Conservation (phyloP, 2,329 filamentous ascomycete genomes). For the Cordyceps pruinosa region DNA sequence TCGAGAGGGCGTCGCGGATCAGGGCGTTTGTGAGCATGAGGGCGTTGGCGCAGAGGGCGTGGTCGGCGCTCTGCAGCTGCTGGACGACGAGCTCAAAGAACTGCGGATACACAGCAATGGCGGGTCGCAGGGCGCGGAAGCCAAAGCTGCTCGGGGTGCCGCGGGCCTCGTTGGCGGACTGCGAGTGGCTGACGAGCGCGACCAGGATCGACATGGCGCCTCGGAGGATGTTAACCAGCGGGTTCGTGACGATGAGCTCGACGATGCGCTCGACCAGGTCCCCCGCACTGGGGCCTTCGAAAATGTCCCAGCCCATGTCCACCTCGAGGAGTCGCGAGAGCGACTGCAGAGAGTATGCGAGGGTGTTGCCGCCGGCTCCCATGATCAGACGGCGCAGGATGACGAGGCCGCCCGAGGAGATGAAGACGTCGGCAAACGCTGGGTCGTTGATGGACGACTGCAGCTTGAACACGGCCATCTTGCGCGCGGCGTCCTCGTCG, state of each 20-base stretch:
- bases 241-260: slow-evolving; percentile 88
- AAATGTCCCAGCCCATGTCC: slow-evolving; percentile 95
- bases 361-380: slow-evolving; percentile 80
- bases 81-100: slow-evolving; percentile 93
- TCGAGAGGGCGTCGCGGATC: slow-evolving; percentile 82
- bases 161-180: slow-evolving; percentile 40
- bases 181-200: slow-evolving; percentile 81
- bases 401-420: slow-evolving; percentile 76
- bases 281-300: slow-evolving; percentile 54
- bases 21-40: slow-evolving; percentile 92
- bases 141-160: slow-evolving; percentile 61
- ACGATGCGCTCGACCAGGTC: slow-evolving; percentile 73
- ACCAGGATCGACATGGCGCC: slow-evolving; percentile 96
- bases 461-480: slow-evolving; percentile 98
- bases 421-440: slow-evolving; percentile 93
- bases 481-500: slow-evolving; percentile 83
- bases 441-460: slow-evolving; percentile 94
- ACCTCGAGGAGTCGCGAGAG: slow-evolving; percentile 83
- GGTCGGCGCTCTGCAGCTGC: slow-evolving; percentile 87
- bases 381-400: slow-evolving; percentile 79
- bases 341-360: slow-evolving; percentile 90
- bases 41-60: slow-evolving; percentile 90
- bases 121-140: slow-evolving; percentile 85
- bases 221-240: slow-evolving; percentile 91
- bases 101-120: slow-evolving; percentile 82